Evolutionary conservation across 1,139 yeast genomes (phyloP).

Genomic region (Debaryomyces psychrophilus): DNA sequence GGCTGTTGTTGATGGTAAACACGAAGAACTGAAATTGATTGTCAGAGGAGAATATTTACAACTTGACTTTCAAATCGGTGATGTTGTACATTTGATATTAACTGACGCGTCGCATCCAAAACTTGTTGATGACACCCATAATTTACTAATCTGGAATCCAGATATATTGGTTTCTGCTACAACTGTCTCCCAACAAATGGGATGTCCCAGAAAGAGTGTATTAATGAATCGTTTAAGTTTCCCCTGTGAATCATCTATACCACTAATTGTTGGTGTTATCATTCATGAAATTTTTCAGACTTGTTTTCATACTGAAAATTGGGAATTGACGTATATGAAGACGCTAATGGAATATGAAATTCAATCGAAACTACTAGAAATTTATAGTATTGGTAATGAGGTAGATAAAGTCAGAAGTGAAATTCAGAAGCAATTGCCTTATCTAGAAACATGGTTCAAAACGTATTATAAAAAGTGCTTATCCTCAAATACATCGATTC

Average conservation of each 20-base stretch:
- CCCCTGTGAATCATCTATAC: constrained; percentile 60
- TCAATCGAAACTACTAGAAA: constrained; percentile 46
- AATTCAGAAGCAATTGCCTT: constrained; percentile 51
- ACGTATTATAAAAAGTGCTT: constrained; percentile 40
- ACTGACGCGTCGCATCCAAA: constrained; percentile 41
- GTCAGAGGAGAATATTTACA: constrained; percentile 53
- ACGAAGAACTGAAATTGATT: constrained; percentile 41
- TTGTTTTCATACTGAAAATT: constrained; percentile 52
- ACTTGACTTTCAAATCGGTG: constrained; percentile 46
- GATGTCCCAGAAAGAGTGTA: constrained; percentile 73
- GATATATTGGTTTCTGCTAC: constrained; percentile 84
- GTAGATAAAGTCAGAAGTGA: constrained; percentile 49
- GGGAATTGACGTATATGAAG: constrained; percentile 48
- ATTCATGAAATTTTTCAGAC: constrained; percentile 79
- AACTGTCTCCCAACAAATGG: constrained; percentile 71
- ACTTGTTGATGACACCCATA: constrained; percentile 58
- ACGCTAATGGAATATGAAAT: constrained; percentile 50
- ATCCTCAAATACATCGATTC: constrained; percentile 30
- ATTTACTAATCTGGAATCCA: constrained; percentile 78
- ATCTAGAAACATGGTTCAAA: constrained; percentile 66
- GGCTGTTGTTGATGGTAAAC: constrained; percentile 45
- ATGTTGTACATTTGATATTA: constrained; percentile 63
- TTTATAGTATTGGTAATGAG: constrained; percentile 60
- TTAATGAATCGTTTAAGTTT: constrained; percentile 55
- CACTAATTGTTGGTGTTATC: constrained; percentile 74